phyloP scores from a whole-genome alignment of 768 basidiomycete species.

The Tricholoma bakamatsutake region DNA sequence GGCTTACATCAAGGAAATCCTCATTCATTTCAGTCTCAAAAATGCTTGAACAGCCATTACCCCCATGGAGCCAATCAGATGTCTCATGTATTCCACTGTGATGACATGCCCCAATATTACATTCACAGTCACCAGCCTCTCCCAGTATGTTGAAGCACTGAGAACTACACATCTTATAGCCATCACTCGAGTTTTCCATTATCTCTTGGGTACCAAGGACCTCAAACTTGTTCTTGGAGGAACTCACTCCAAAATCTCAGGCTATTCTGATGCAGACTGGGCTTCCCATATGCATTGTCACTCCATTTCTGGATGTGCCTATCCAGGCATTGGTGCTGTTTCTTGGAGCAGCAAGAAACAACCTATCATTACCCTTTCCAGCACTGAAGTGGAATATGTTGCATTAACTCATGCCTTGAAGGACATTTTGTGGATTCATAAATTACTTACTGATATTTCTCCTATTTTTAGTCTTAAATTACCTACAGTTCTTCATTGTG shows the following conservation, averaged over 20 bases:
- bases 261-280: no score
- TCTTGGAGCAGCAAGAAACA: neutral
- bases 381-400: constrained; percentile 13
- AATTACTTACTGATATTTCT: constrained; percentile 13
- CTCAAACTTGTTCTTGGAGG: neutral
- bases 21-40: constrained; percentile 7
- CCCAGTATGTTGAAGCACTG: neutral
- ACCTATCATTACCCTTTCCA: constrained; percentile 8
- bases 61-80: neutral
- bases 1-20: constrained; percentile 11
- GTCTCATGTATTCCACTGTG: no score
- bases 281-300: no score
- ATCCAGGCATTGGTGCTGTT: neutral
- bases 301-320: constrained; percentile 1
- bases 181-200: neutral
- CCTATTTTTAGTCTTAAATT: no score
- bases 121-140: no score
- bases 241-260: no score
- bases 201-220: neutral
- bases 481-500: neutral
- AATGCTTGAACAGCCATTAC: constrained; percentile 1
- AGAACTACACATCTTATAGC: neutral
- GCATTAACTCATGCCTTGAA: constrained; percentile 8
- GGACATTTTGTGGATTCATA: constrained; percentile 16
- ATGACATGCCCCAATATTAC: no score